These are phyloP conservation scores for Morella rubra DNA, from an alignment of 306 rosid genomes.

Conservation along the genomic window DNA sequence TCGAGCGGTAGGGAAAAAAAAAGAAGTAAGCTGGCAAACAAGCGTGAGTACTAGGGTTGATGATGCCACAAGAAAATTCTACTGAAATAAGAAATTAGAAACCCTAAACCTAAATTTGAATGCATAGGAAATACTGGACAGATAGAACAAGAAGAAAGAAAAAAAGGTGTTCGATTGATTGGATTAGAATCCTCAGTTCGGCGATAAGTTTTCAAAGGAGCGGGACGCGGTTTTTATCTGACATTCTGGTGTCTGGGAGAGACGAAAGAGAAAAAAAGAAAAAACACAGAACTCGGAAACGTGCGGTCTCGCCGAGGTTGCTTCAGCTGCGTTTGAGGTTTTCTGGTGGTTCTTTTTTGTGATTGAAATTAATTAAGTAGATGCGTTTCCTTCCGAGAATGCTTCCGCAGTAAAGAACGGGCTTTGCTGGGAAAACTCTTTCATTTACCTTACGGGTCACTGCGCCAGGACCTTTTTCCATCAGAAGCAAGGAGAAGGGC, in stretches of 20 bases:
- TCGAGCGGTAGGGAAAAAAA: too few species aligned
- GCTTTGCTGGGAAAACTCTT: neutral
- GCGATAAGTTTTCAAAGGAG: neutral
- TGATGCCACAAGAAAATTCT: neutral
- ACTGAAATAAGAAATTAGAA: neutral
- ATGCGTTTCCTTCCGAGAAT: too few species aligned
- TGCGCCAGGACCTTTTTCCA: too few species aligned
- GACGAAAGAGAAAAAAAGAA: neutral
- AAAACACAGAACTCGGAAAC: neutral
- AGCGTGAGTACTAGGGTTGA: constrained; percentile 1
- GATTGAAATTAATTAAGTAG: too few species aligned
- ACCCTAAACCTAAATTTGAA: constrained; percentile 8
- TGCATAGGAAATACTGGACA: neutral
- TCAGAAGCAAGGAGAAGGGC: neutral
- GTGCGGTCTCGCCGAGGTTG: neutral
- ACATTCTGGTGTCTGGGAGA: neutral
- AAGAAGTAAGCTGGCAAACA: neutral
- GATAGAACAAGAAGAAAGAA: neutral
- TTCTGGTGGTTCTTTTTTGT: neutral
- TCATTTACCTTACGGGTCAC: too few species aligned
- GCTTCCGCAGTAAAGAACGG: neutral
- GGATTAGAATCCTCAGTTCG: neutral
- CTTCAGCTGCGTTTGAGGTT: neutral
- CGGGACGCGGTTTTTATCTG: neutral
- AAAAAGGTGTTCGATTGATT: neutral